A percentile compares a stretch with the other conserved stretches of the same genome.
Conservation (phyloP, 106 monocot species). For the Dioscorea zingiberensis region DNA sequence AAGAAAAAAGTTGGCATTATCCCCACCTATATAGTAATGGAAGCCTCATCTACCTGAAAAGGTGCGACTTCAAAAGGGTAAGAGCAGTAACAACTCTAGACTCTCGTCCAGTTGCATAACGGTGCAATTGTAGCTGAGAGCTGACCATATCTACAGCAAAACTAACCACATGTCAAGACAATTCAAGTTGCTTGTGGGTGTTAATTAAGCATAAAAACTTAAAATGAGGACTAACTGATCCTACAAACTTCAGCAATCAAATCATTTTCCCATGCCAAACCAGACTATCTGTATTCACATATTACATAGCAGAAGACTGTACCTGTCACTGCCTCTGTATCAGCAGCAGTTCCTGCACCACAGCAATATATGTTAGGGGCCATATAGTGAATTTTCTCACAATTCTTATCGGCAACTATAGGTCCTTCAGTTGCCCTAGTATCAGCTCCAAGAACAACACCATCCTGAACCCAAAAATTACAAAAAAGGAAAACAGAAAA, state of each 20-base stretch:
- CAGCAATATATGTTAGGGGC: conserved; percentile 98
- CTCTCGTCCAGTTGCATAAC: conserved; percentile 97
- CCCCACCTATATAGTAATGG: too few relatives aligned
- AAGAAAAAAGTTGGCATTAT: not conserved
- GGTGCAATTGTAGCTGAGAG: conserved; percentile 90
- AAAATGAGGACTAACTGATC: too few relatives aligned
- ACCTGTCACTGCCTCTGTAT: conserved; percentile 98
- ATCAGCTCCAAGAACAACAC: conserved; percentile 94
- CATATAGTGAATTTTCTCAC: conserved; percentile 99
- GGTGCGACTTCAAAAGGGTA: conserved; percentile 84
- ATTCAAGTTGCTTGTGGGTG: too few relatives aligned
- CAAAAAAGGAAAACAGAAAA: too few relatives aligned
- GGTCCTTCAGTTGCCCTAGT: conserved; percentile 98
- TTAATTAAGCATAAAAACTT: too few relatives aligned
- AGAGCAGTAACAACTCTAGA: conserved; percentile 96
- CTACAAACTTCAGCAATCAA: not conserved
- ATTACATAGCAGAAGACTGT: not conserved
- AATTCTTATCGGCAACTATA: conserved; percentile 99
- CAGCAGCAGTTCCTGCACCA: conserved; percentile 99
- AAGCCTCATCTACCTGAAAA: conserved; percentile 52
- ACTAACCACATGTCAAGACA: not conserved
- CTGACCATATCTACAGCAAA: conserved; percentile 81
- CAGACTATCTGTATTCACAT: not conserved
- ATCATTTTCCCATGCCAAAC: not conserved
- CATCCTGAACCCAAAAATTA: conserved; percentile 62